phyloP scores from a whole-genome alignment of 176 grass and related monocot genomes.

The Avena eriantha region DNA sequence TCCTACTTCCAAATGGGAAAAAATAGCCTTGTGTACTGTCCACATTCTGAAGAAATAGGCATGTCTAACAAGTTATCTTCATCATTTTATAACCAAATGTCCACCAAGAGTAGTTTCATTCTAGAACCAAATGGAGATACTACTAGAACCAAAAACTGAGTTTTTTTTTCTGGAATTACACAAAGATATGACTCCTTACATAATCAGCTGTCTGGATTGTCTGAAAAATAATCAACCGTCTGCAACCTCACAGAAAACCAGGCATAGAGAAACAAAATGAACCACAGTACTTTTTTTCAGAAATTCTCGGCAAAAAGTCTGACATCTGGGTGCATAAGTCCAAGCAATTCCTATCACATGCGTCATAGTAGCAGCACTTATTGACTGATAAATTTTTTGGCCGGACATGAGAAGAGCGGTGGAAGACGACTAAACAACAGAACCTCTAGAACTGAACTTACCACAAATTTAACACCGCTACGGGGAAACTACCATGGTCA shows the following conservation, averaged over 20 bases:
- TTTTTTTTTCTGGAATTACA: neutral
- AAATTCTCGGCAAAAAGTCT: neutral
- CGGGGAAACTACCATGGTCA: neutral
- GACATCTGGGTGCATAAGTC: constrained; percentile 8
- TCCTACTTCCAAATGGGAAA: neutral
- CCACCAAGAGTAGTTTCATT: neutral
- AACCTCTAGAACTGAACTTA: neutral
- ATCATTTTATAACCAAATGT: neutral
- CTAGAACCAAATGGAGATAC: neutral
- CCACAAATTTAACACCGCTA: neutral
- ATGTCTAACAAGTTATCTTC: neutral
- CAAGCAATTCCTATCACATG: constrained; percentile 22
- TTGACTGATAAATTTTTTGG: neutral
- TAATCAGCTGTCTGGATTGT: neutral
- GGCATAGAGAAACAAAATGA: constrained; percentile 2
- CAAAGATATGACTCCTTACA: neutral
- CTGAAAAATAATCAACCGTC: neutral
- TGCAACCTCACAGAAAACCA: constrained; percentile 21
- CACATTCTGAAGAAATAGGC: neutral
- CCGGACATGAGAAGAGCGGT: neutral
- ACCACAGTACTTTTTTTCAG: neutral
- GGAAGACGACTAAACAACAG: neutral
- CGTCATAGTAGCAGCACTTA: neutral
- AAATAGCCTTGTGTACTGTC: neutral
- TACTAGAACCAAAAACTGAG: neutral